A percentile compares a stretch with the other conserved stretches of the same genome.
These are phyloP conservation scores for Termitomyces heimii DNA, from an alignment of 768 basidiomycete species.

Conservation along the genomic window DNA sequence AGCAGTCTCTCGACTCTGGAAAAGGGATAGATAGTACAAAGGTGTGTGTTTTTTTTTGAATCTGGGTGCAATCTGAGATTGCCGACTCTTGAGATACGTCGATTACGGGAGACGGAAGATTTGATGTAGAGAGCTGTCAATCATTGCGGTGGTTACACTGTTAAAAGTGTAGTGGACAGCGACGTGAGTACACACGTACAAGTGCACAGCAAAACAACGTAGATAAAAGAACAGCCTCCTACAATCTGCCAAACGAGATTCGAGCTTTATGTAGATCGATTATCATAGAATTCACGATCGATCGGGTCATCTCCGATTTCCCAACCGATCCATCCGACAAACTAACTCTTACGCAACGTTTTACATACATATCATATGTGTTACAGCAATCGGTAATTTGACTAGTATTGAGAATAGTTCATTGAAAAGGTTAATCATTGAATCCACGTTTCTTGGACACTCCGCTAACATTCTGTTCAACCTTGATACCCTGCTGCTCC, in stretches of 20 bases:
- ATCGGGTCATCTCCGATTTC: conserved; percentile 10
- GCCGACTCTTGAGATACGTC: not conserved
- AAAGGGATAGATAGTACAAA: too few species aligned
- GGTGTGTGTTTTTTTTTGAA: not conserved
- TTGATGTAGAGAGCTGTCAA: not conserved
- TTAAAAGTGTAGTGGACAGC: not conserved
- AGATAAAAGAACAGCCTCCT: not conserved
- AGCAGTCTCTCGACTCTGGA: too few species aligned
- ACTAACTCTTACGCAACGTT: not conserved
- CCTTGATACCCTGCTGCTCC: conserved; percentile 55
- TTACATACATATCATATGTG: not conserved
- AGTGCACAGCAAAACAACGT: not conserved
- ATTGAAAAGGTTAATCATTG: conserved; percentile 40
- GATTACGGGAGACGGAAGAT: not conserved
- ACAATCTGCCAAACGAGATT: not conserved
- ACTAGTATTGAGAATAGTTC: not conserved
- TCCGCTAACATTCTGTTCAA: conserved; percentile 24
- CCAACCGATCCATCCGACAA: not conserved
- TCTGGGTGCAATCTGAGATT: not conserved
- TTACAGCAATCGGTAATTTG: not conserved
- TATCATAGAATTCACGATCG: conserved; percentile 9
- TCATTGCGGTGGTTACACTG: not conserved
- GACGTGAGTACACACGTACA: not conserved
- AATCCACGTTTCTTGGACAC: conserved; percentile 44
- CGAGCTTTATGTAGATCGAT: conserved; percentile 4